phyloP scores from a whole-genome alignment of 257 asterid genomes.

The Solanum etuberosum region DNA sequence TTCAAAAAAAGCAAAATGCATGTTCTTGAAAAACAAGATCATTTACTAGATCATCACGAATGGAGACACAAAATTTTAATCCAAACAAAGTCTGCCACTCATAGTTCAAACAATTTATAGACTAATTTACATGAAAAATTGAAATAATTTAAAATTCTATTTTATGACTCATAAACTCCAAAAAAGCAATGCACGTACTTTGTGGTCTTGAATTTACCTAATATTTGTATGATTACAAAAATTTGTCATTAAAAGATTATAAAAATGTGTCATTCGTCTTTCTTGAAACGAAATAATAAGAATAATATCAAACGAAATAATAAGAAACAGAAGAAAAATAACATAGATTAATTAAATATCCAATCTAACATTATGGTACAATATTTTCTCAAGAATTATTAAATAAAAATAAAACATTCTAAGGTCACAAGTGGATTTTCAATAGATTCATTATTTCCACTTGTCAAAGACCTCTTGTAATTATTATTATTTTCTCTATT shows the following conservation, averaged over 20 bases:
- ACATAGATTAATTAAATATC: background rate
- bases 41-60: background rate
- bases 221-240: too few species aligned
- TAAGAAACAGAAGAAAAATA: background rate
- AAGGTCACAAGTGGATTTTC: constrained; percentile 89
- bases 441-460: constrained; percentile 35
- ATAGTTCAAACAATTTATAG: background rate
- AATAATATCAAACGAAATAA: too few species aligned
- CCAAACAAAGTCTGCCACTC: too few species aligned
- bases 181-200: too few species aligned
- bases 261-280: too few species aligned
- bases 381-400: background rate
- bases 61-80: background rate
- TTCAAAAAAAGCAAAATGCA: too few species aligned
- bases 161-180: background rate
- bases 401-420: constrained; percentile 85
- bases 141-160: too few species aligned
- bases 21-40: background rate
- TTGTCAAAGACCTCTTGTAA: constrained; percentile 32
- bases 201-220: too few species aligned
- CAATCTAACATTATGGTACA: background rate
- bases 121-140: background rate
- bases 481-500: constrained; percentile 2
- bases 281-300: too few species aligned
- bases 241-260: too few species aligned